Evolutionary conservation across 1,139 yeast genomes (phyloP), one percentile per base, ranked within the genome.

Genomic region (Debaryomycetaceae sp.): DNA sequence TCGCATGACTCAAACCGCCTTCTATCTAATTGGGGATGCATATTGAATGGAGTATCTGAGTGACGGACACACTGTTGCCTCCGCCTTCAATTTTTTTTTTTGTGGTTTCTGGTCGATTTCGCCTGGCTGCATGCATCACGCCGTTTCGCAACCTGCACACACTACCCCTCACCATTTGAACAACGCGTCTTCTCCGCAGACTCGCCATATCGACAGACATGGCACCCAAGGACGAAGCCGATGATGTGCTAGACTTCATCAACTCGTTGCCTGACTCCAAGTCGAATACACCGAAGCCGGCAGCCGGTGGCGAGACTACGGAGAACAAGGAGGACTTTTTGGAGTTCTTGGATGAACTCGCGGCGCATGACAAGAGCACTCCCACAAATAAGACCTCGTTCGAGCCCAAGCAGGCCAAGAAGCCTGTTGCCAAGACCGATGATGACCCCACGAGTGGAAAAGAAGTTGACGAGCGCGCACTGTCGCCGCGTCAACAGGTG

Each of bases 171-270:
- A n/a, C n/a, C n/a, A n/a, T n/a, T n/a, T n/a, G n/a, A n/a, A n/a
- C n/a, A n/a, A n/a, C n/a, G n/a, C n/a, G n/a, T n/a, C n/a, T n/a
- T n/a, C n/a, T n/a, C n/a, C n/a, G n/a, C n/a, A n/a, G n/a, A n/a
- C n/a, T n/a, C n/a, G n/a, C n/a, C n/a, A n/a, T n/a, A n/a, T n/a
- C n/a, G n/a, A n/a, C n/a, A n/a, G 27, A 12, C 13, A 30, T 30
- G 33, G 35, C 43, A 18, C 31, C 39, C 23, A 32, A 21, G 8
- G 32, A 33, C 6, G 77, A 73, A 39, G 75, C 79, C 16, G 94
- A 85, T 46, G 96, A 89, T 48, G 96, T 91, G 8, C 63, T 89
- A 43, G 95, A 89, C 45, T 83, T 91, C 53, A 71, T 91, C 46
- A 93, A 89, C 50, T 83, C 95, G 2, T 68, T 91, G 29, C 96